Evolutionary conservation across 306 rosid genomes (phyloP), one percentile per base, ranked within the genome.

Genomic region (Sesbania bispinosa): DNA sequence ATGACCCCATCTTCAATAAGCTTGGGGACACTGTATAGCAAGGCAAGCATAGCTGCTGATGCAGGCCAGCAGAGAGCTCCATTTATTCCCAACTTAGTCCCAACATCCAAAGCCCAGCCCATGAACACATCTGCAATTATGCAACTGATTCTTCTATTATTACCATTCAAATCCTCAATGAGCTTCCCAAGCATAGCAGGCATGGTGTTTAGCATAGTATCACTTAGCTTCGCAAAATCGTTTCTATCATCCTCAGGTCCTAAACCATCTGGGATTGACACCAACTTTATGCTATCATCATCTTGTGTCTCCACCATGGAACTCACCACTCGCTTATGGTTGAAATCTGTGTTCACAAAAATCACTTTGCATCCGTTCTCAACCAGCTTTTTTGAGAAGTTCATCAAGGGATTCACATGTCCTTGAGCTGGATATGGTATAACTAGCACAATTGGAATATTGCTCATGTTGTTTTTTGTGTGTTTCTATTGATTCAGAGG

Each of bases 131-230:
- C 71, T n/a, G 24, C 77, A 8, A 69, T 50, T 29, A 77, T 69
- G 35, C 60, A 61, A 3, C 5, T 50, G 1, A 77, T 69, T 60
- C n/a, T n/a, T n/a, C 1, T 60, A 4, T 18, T 2, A 2, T 50
- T 51, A 47, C 51, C 69, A 3, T 36, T 47, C 70, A 35, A 24
- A 45, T 67, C 75, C 35, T 33, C 36, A 65, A 83, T 71, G 21
- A 85, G 71, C 77, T 78, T 79, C 82, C 78, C 88, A 66, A 86
- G 64, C 62, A 18, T 43, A 32, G 20, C 4, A 5, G 75, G 84
- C 82, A 86, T 67, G 38, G 64, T 75, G 1, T 2, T 45, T 2
- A 32, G 7, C 0, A 80, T 36, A 2, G 82, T 27, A 29, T 4
- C 73, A 23, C 21, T n/a, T 26, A 76, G 10, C 24, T 45, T 32